Base-by-base conservation (phyloP, 192 early-diverging fungal species). In the Mortierella claussenii region DNA sequence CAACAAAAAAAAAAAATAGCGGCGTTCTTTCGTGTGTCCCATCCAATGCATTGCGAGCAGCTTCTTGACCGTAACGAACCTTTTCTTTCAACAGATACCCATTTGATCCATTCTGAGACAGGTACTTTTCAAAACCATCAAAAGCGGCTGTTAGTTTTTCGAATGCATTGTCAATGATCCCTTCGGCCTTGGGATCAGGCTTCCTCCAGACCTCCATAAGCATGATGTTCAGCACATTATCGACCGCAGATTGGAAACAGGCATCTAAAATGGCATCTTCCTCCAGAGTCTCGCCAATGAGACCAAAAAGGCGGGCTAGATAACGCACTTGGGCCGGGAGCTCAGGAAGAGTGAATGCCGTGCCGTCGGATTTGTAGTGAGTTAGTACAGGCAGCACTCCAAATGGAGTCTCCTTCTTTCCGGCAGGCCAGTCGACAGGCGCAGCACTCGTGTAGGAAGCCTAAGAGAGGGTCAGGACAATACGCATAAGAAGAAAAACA, bases 321-420 rank as follows among this genome's bases (percentile, higher is more conserved):
- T 76, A 76, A 4, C 71, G 71, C 1, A 31, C 34, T 11, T 61
- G 30, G 48, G 71, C 50, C 11, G 45, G 37, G 4, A 56, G 47
- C 30, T 76, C 57, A 28, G 71, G 31, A 0, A 76, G n/a, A 6
- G 31, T 36, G 10, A 76, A 60, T 5, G 20, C 44, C 23, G 34
- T 17, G 7, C 71, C 71, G 21, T 76, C 26, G 1, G 71, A 51
- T 34, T 76, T 76, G 50, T 28, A 12, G 12, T 76, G 71, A 43
- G 64, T 61, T 21, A 76, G 44, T 9, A 76, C 57, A 32, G 71
- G 71, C 1, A 76, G 58, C 0, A 65, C 32, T 2, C 71, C 71
- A 21, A 76, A 76, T 21, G 71, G 71, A 1, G 71, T 76, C 3
- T 76, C 63, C 27, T 52, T 61, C 45, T 76, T 76, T 12, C 51